Base-by-base conservation (phyloP, 305 asterid genomes). In the Euphrasia arctica region DNA sequence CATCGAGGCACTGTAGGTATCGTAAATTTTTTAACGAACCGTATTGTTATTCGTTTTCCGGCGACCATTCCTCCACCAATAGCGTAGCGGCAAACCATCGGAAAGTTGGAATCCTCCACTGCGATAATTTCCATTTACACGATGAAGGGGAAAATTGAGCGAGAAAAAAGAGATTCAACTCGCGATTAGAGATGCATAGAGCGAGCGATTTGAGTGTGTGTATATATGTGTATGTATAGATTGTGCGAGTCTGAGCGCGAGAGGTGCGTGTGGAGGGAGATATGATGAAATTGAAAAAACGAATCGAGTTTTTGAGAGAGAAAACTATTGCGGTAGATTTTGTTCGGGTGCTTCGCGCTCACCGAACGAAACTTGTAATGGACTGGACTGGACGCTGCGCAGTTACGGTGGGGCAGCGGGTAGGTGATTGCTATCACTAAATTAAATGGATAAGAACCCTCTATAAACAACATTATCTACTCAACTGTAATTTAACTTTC, bases 41-140 rank as follows among this genome's bases (percentile, higher is more conserved):
- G 72, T 55, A 62, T 66, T 66, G 83, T 60, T 83, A 81, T 83
- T 82, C 95, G 95, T 71, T 81, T 80, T 15, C 81, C 91, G 50
- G 89, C 75, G 5, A 81, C 76, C 75, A 78, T 76, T 69, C 82
- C 83, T 65, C 85, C 88, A 72, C 80, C 84, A 47, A 74, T 56
- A 66, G 78, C 80, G 66, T 57, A 77, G 69, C 70, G 67, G 65
- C 39, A 74, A 67, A 73, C 36, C 83, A 77, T 71, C 60, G 70
- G 58, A 57, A 60, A 60, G 63, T 65, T 71, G 52, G 91, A 82
- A 62, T 82, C 85, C 64, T 75, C 87, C 73, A 77, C 73, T 42
- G 79, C 66, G 71, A 78, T 63, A 79, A 82, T 80, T 69, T 85
- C 85, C 88, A 84, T 84, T 59, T 66, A 75, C 70, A 6, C 51